Evolutionary conservation across 2,329 filamentous ascomycete genomes (phyloP), one percentile per base, ranked within the genome.

Genomic region (Penicillium nordicum): DNA sequence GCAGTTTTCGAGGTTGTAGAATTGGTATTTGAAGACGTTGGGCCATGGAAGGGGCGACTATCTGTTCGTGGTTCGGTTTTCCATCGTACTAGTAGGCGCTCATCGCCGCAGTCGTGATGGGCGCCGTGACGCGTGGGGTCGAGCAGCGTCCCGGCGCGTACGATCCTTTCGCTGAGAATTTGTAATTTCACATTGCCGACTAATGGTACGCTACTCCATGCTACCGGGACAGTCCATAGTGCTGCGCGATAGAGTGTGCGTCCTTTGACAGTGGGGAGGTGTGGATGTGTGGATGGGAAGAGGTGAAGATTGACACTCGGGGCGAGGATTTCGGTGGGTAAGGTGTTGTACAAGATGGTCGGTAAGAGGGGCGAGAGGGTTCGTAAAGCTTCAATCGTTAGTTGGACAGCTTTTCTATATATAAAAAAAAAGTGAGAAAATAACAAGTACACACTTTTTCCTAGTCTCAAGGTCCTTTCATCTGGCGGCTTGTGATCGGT

Each of bases 51-150:
- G 1, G 64, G 62, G 10, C 56, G 50, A 36, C 63, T 60, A 25
- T 70, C 69, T 16, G 64, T 64, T 66, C 68, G 76, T 62, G 74
- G 74, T 61, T 75, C 77, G 0, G 90, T 92, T 70, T 88, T 87
- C 94, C 94, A 99, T 54, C 90, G 87, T 25, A 97, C 93, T 21
- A 97, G 86, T 34, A 97, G 82, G 74, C 94, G 90, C 73, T 97
- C 93, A 47, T 81, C 76, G 30, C 75, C 73, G 45, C 65, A 66
- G 47, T 72, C 67, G 34, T 69, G 70, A 16, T 68, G 69, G 11
- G 72, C 67, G 10, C 54, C 55, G 40, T 63, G 30, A 47, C 69
- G 68, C 12, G 76, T 72, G 0, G 74, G 66, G 3, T 74, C 70
- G 50, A 69, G 66, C 10, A 75, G 68, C 16, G 70, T 69, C 12